Percentiles rank a stretch among this genome's conserved stretches.
These are phyloP conservation scores for Starmerella powellii DNA, from an alignment of 805 yeast genomes.

Conservation along the genomic window DNA sequence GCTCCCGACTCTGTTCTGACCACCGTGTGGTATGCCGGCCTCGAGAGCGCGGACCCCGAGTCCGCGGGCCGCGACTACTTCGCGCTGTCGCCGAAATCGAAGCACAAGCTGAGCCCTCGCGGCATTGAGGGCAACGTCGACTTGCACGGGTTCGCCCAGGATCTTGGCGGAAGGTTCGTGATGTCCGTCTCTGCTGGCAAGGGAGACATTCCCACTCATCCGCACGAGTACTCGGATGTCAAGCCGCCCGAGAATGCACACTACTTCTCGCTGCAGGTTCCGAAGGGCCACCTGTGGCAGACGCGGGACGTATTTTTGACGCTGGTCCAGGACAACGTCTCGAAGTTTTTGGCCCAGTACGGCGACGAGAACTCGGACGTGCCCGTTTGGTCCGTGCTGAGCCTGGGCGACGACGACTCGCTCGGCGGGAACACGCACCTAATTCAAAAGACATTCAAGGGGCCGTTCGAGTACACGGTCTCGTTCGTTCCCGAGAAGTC, in stretches of 20 bases:
- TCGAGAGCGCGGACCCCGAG: conserved; percentile 42
- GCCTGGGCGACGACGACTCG: conserved; percentile 45
- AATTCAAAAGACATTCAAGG: conserved; percentile 64
- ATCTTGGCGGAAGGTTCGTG: conserved; percentile 59
- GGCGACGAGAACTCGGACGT: conserved; percentile 28
- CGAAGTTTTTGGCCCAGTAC: conserved; percentile 31
- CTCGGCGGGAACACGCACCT: conserved; percentile 69
- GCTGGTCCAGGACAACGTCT: conserved; percentile 57
- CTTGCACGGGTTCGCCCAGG: conserved; percentile 45
- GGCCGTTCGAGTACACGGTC: conserved; percentile 64
- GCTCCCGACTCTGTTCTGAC: conserved; percentile 37
- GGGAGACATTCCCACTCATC: conserved; percentile 34
- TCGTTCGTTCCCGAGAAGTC: conserved; percentile 35
- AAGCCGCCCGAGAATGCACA: conserved; percentile 37
- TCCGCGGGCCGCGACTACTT: conserved; percentile 23
- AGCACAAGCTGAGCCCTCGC: conserved; percentile 19
- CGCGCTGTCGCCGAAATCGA: conserved; percentile 22
- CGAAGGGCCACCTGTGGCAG: conserved; percentile 62
- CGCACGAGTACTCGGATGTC: conserved; percentile 37
- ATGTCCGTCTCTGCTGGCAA: conserved; percentile 45
- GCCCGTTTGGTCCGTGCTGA: conserved; percentile 36
- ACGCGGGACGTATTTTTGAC: conserved; percentile 66
- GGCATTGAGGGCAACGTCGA: conserved; percentile 30
- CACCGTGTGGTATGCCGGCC: conserved; percentile 63
- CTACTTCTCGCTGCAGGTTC: conserved; percentile 57